These are phyloP conservation scores for Nakaseomyces delphensis DNA, from an alignment of 1,139 yeast species.

Conservation along the genomic window DNA sequence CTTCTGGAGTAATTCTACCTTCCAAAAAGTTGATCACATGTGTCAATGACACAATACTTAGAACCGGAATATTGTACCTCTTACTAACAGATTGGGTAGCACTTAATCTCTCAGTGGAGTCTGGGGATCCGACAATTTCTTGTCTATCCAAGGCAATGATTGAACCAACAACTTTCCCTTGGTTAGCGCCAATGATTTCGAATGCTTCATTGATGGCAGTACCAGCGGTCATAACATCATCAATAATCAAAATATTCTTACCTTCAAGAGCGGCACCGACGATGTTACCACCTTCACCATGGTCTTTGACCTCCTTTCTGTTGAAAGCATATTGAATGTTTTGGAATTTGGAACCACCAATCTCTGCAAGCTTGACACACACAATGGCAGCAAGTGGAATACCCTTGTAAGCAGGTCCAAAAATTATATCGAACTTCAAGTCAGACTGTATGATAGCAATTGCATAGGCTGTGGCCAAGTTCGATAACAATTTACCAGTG, in stretches of 20 bases:
- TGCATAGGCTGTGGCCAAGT: constrained; percentile 83
- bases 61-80: constrained; percentile 70
- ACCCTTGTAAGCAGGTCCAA: constrained; percentile 98
- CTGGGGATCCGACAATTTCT: constrained; percentile 61
- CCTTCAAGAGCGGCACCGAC: constrained; percentile 74
- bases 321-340: constrained; percentile 64
- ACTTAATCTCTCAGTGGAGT: constrained; percentile 38
- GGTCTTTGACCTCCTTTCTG: constrained; percentile 92
- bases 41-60: constrained; percentile 66
- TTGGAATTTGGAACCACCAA: constrained; percentile 68
- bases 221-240: constrained; percentile 98
- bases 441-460: constrained; percentile 73
- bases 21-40: constrained; percentile 63
- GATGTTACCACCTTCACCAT: constrained; percentile 95
- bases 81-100: constrained; percentile 76
- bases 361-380: constrained; percentile 82
- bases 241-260: constrained; percentile 73
- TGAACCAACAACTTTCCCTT: constrained; percentile 73
- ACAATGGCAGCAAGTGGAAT: constrained; percentile 92
- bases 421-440: constrained; percentile 77
- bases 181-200: constrained; percentile 58
- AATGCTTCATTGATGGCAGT: constrained; percentile 96
- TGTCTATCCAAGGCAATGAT: constrained; percentile 92
- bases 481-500: constrained; percentile 68
- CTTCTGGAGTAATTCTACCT: constrained; percentile 45